Conservation (phyloP, 148 eudicot genomes). For the Diospyros kaki region DNA sequence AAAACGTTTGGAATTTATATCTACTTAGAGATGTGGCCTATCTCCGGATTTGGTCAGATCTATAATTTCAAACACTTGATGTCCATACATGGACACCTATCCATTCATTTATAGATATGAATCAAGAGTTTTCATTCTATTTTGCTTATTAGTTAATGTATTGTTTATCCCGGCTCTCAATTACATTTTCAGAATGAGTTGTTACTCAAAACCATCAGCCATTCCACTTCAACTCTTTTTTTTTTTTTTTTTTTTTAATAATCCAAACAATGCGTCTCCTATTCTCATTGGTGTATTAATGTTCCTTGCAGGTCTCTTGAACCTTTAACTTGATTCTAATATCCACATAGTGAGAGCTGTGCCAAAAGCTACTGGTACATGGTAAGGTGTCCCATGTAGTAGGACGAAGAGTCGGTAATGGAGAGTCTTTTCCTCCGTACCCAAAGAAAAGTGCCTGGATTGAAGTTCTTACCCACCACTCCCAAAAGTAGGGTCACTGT, state of each 20-base stretch:
- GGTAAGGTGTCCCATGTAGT: constrained; percentile 46
- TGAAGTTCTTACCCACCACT: constrained; percentile 48
- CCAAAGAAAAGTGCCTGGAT: constrained; percentile 56
- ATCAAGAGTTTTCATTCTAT: not conserved
- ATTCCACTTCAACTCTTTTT: not conserved
- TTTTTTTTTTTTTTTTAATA: not conserved
- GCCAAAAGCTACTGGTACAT: constrained; percentile 64
- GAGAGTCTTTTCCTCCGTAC: constrained; percentile 45
- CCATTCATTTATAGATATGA: not conserved
- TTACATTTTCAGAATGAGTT: not conserved
- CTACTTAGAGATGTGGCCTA: no score
- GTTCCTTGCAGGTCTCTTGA: constrained; percentile 66
- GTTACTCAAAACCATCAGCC: no score
- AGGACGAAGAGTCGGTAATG: constrained; percentile 51
- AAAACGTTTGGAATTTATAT: no score
- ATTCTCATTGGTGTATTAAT: constrained; percentile 36
- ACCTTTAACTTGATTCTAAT: constrained; percentile 64
- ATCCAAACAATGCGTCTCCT: not conserved
- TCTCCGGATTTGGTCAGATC: no score
- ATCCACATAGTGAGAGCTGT: constrained; percentile 48
- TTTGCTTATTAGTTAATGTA: not conserved
- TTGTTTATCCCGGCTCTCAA: not conserved
- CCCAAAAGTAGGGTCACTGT: constrained; percentile 56
- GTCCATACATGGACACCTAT: not conserved
- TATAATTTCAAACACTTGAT: no score